Evolutionary conservation across 371 early-diverging fungal genomes (phyloP).

Genomic region (Mortierella sp.): DNA sequence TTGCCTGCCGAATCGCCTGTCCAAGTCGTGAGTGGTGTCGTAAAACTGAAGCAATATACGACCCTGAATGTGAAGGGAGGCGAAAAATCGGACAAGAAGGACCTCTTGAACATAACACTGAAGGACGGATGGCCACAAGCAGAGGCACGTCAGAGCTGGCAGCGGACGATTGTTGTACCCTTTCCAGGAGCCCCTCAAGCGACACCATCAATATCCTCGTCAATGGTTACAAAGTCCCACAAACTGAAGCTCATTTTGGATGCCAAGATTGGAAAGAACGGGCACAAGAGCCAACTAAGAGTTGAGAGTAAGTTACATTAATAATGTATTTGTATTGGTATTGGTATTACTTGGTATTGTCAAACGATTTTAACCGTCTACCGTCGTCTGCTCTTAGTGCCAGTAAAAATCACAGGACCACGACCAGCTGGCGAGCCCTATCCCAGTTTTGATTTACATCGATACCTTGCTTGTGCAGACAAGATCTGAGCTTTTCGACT

Average conservation of each 20-base stretch:
- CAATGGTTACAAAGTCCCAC: constrained; percentile 16
- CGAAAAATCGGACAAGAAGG: constrained; percentile 8
- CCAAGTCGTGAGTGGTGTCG: constrained; percentile 18
- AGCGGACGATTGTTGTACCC: constrained; percentile 21
- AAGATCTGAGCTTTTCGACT: neutral
- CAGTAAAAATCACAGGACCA: constrained; percentile 30
- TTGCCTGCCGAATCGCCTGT: neutral
- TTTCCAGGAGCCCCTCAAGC: constrained; percentile 17
- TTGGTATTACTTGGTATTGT: neutral
- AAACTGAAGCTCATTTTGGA: constrained; percentile 27
- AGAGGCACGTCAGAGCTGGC: constrained; percentile 12
- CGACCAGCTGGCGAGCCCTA: constrained; percentile 28
- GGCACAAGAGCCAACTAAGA: constrained; percentile 8
- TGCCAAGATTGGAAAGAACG: constrained; percentile 2
- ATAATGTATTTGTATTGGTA: neutral
- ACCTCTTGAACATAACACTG: constrained; percentile 10
- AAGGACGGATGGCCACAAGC: constrained; percentile 31
- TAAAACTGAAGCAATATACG: constrained; percentile 39
- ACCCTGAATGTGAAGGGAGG: constrained; percentile 2
- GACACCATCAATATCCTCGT: constrained; percentile 13
- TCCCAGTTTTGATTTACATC: constrained; percentile 25
- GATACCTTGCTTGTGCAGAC: constrained; percentile 14
- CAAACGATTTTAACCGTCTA: neutral
- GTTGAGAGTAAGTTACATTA: constrained; percentile 33
- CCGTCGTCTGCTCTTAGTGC: constrained; percentile 19